Conservation (phyloP, 1,284 basidiomycete species). For the Marasmius oreades region DNA sequence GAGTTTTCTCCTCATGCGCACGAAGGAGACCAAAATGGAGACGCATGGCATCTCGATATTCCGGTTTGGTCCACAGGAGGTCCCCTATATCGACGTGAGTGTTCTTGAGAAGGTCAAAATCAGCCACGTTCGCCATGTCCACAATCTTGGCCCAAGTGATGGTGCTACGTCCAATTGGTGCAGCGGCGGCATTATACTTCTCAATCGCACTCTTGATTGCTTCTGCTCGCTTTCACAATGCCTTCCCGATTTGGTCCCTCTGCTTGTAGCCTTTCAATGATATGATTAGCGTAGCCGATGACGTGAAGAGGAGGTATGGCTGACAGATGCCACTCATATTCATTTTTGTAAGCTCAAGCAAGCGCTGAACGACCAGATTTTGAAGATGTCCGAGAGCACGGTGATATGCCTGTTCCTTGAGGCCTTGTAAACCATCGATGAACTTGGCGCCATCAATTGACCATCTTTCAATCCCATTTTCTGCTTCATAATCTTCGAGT, state of each 20-base stretch:
- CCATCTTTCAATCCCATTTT: background rate
- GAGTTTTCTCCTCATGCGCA: background rate
- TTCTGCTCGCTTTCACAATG: background rate
- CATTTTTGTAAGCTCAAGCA: background rate
- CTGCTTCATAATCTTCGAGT: background rate
- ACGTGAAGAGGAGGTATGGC: background rate
- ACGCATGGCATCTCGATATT: background rate
- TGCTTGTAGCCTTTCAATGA: background rate
- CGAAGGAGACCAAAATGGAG: background rate
- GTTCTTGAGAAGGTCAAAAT: background rate
- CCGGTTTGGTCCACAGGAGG: background rate
- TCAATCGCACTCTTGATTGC: background rate
- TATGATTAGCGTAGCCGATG: background rate
- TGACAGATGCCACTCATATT: background rate
- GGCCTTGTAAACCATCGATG: background rate
- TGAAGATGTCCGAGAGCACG: too few relatives aligned
- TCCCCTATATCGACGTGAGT: background rate
- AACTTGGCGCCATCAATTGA: background rate
- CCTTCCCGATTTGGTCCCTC: background rate
- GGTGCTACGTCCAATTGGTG: background rate
- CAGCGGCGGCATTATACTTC: background rate
- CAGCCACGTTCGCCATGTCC: background rate
- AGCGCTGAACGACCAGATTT: background rate
- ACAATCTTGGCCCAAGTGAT: background rate
- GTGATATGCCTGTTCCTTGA: background rate